Conservation (phyloP, 116 monocot species). For the Phalaenopsis hybrid region DNA sequence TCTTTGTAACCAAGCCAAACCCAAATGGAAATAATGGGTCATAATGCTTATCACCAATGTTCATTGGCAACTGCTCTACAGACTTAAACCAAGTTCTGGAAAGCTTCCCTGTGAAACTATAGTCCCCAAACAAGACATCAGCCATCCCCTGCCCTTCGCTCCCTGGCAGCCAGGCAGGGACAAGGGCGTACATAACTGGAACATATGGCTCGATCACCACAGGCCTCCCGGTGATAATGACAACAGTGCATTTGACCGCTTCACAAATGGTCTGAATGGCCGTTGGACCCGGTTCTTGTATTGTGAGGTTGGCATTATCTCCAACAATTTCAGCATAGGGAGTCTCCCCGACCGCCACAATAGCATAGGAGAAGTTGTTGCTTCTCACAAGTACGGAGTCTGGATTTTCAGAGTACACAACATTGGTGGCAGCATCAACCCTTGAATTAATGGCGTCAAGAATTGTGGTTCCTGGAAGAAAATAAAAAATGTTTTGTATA, state of each 20-base stretch:
- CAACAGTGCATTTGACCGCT: conserved; percentile 34
- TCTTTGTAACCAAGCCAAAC: conserved; percentile 36
- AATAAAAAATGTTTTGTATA: background rate
- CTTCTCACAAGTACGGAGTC: conserved; percentile 15
- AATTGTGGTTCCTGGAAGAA: conserved; percentile 42
- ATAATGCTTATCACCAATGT: conserved; percentile 48
- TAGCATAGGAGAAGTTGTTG: conserved; percentile 31
- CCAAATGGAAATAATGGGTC: conserved; percentile 60
- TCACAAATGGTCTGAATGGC: conserved; percentile 35
- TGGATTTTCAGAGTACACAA: conserved; percentile 42
- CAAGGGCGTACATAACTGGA: conserved; percentile 32
- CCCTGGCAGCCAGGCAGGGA: conserved; percentile 60
- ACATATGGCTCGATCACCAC: conserved; percentile 48
- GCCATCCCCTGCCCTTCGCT: conserved; percentile 48
- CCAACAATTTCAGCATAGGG: conserved; percentile 46
- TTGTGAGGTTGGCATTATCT: conserved; percentile 36
- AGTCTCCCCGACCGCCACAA: conserved; percentile 46
- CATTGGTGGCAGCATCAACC: conserved; percentile 27
- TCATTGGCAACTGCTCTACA: conserved; percentile 54
- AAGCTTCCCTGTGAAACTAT: conserved; percentile 47
- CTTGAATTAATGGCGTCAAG: conserved; percentile 44
- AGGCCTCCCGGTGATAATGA: conserved; percentile 14
- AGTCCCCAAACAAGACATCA: conserved; percentile 52
- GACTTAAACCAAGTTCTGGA: conserved; percentile 51
- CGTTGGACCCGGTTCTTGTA: conserved; percentile 40